Conservation (phyloP, 1,284 basidiomycete species). For the Ceratobasidium sp. region DNA sequence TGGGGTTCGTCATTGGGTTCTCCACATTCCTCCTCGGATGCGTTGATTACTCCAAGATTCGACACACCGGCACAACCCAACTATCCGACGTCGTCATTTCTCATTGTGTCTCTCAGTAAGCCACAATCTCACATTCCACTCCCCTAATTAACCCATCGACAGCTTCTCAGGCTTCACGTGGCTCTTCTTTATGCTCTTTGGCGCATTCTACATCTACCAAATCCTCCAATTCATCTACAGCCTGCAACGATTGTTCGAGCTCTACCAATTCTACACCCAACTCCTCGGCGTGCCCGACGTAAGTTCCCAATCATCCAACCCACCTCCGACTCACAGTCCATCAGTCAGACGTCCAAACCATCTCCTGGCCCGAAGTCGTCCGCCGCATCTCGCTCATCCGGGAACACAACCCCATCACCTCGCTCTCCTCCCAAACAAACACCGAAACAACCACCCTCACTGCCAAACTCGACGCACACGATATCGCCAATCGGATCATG, state of each 20-base stretch:
- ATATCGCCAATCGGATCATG: slow-evolving; percentile 95
- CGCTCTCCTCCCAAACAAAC: slow-evolving; percentile 68
- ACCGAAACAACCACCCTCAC: slow-evolving; percentile 55
- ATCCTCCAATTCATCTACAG: slow-evolving; percentile 56
- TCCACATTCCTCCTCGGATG: slow-evolving; percentile 96
- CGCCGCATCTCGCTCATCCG: slow-evolving; percentile 85
- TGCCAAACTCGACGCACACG: slow-evolving; percentile 93
- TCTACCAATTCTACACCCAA: slow-evolving; percentile 84
- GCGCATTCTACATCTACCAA: slow-evolving; percentile 74
- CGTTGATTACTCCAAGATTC: slow-evolving; percentile 86
- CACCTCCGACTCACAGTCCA: not conserved
- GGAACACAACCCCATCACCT: slow-evolving; percentile 88
- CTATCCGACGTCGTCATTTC: slow-evolving; percentile 82
- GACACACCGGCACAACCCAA: slow-evolving; percentile 63
- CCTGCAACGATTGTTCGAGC: slow-evolving; percentile 79
- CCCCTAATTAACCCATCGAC: slow-evolving; percentile 24
- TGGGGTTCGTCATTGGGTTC: slow-evolving; percentile 96
- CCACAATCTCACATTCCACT: slow-evolving; percentile 32
- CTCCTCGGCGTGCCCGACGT: slow-evolving; percentile 64
- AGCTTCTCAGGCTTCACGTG: slow-evolving; percentile 84
- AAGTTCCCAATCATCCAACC: slow-evolving; percentile 41
- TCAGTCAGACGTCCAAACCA: slow-evolving; percentile 96
- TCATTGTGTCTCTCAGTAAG: slow-evolving; percentile 78
- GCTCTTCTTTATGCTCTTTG: slow-evolving; percentile 82
- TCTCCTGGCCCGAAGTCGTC: slow-evolving; percentile 95